Evolutionary conservation across 2,329 filamentous ascomycete species (phyloP).

Genomic region (Paradendryphiella salina): DNA sequence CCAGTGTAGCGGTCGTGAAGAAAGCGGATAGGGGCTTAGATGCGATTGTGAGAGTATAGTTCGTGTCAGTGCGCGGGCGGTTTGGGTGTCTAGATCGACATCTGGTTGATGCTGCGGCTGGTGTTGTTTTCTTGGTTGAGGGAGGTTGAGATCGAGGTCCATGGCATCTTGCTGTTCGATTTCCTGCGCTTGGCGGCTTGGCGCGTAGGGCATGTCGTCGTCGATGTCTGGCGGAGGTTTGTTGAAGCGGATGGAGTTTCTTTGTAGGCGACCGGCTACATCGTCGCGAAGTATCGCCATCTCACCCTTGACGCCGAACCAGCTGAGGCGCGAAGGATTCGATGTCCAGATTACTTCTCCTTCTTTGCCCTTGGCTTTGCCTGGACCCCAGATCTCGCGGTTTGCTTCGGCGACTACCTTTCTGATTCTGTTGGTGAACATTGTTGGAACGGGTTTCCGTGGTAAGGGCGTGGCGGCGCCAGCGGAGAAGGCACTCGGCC

Average conservation of each 20-base stretch:
- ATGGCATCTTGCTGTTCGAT: conserved; percentile 42
- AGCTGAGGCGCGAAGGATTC: conserved; percentile 78
- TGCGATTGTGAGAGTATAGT: conserved; percentile 90
- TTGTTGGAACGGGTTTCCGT: conserved; percentile 72
- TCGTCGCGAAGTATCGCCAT: conserved; percentile 87
- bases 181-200: conserved; percentile 13
- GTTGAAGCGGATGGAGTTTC: conserved; percentile 74
- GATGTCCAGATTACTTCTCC: conserved; percentile 85
- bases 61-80: conserved; percentile 80
- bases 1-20: conserved; percentile 82
- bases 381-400: conserved; percentile 61
- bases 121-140: conserved; percentile 10
- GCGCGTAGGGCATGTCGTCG: conserved; percentile 29
- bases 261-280: conserved; percentile 74
- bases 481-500: conserved; percentile 81
- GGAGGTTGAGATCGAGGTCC: conserved; percentile 50
- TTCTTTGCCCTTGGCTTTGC: conserved; percentile 52
- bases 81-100: conserved; percentile 45
- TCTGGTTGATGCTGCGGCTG: conserved; percentile 15
- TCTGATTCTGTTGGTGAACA: conserved; percentile 87
- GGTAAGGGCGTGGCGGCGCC: conserved; percentile 73
- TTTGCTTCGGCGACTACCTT: conserved; percentile 80
- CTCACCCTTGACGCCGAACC: conserved; percentile 89
- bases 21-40: conserved; percentile 82
- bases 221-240: conserved; percentile 47